phyloP scores from a whole-genome alignment of 257 asterid genomes.

The Fraxinus pennsylvanica region DNA sequence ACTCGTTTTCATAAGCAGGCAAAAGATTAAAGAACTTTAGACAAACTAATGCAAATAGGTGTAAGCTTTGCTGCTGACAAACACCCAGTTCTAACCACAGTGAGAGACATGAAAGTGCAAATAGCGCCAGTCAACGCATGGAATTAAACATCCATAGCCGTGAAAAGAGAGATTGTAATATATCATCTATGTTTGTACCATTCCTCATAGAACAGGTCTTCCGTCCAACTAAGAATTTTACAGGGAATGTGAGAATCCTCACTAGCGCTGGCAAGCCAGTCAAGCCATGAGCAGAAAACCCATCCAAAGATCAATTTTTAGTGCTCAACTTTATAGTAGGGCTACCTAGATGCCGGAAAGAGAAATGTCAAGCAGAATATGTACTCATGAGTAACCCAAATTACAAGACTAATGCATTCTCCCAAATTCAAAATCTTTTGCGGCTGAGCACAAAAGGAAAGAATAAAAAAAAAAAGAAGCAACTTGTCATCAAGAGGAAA shows the following conservation, averaged over 20 bases:
- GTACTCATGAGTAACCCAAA: background rate
- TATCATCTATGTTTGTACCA: background rate
- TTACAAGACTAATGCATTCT: background rate
- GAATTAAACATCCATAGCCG: background rate
- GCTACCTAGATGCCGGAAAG: background rate
- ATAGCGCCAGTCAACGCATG: background rate
- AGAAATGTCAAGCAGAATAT: background rate
- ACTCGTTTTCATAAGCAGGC: background rate
- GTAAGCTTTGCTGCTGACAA: background rate
- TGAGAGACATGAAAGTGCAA: background rate
- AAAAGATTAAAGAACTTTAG: background rate
- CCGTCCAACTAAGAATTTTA: background rate
- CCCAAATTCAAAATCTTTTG: background rate
- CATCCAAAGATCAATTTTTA: background rate
- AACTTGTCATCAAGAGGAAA: background rate
- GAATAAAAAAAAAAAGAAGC: no score
- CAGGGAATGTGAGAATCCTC: background rate
- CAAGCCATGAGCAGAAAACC: background rate
- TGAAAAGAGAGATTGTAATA: background rate
- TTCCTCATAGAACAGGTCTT: background rate
- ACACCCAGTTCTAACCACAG: background rate
- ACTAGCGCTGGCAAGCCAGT: background rate
- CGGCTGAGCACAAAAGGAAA: background rate
- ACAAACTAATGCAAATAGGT: background rate
- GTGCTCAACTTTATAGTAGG: background rate